Percentiles rank a stretch among this genome's conserved stretches.
These are phyloP conservation scores for Protomyces inouyei DNA, from an alignment of 1,139 yeast species.

Conservation along the genomic window DNA sequence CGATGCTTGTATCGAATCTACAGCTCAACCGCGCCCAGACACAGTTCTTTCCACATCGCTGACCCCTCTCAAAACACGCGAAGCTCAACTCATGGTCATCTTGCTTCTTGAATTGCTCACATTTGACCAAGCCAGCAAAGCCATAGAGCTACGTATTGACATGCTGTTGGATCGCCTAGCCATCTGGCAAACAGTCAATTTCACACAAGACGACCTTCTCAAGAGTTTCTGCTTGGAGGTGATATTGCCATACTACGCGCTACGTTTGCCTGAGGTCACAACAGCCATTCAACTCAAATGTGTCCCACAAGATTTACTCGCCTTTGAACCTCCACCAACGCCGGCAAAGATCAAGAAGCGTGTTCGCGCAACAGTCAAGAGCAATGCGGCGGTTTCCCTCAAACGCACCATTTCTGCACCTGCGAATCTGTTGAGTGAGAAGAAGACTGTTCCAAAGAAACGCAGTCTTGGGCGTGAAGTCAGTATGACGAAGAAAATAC, in stretches of 20 bases:
- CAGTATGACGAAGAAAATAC: slow-evolving; percentile 12
- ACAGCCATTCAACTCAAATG: slow-evolving; percentile 1
- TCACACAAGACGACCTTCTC: slow-evolving; percentile 7
- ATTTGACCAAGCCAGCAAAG: not conserved
- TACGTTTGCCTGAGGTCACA: slow-evolving; percentile 2
- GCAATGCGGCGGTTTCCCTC: slow-evolving; percentile 1
- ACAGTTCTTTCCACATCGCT: not conserved
- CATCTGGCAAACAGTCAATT: slow-evolving; percentile 4
- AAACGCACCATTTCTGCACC: slow-evolving; percentile 19
- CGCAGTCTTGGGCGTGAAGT: slow-evolving; percentile 19
- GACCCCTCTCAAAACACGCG: slow-evolving; percentile 6
- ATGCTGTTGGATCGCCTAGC: slow-evolving; percentile 13
- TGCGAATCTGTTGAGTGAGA: slow-evolving; percentile 9
- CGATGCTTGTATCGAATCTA: not conserved
- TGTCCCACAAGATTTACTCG: slow-evolving; percentile 13
- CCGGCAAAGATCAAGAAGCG: not conserved
- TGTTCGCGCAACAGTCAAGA: not conserved
- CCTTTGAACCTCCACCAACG: slow-evolving; percentile 5
- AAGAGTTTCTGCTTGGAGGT: slow-evolving; percentile 19
- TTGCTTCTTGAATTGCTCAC: slow-evolving; percentile 9
- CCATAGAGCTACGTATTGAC: not conserved
- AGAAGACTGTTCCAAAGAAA: slow-evolving; percentile 2
- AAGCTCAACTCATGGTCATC: slow-evolving; percentile 9
- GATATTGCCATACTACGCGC: slow-evolving; percentile 6
- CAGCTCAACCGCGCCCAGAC: not conserved